Base-by-base conservation (phyloP, 1,284 basidiomycete genomes). In the Salmacisia buchloeana region DNA sequence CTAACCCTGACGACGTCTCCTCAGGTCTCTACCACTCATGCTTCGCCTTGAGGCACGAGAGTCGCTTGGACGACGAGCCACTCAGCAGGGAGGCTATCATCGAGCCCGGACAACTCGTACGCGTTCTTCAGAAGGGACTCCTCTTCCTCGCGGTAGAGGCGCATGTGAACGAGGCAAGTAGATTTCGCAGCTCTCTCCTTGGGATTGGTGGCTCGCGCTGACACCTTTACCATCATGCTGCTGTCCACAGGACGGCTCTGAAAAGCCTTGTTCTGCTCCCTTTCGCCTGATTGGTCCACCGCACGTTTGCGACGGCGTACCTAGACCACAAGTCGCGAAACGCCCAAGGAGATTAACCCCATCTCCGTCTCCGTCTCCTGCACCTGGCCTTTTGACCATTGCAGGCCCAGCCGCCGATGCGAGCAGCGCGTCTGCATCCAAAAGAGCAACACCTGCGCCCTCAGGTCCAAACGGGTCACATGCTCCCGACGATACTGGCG, bases 131-230 rank as follows among this genome's bases (percentile, higher is more conserved):
- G 57, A 77, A 77, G 41, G 78, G 78, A 0, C 69, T 78, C 23
- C 64, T 79, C 43, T 79, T 78, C 59, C 64, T 69, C 7, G 71
- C 74, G 3, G 78, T 77, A 15, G 78, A 79, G 58, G 70, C 72
- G 15, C 74, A 77, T 54, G 62, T 69, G 21, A 61, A 62, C 33
- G 38, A 45, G 18, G 67, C 67, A 45, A 66, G 67, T 61, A 33
- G 62, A 21, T 12, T 46, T 7, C 29, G 9, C 56, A 18, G n/a
- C 5, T 59, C 15, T 41, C 27, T 15, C 6, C 36, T n/a, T 33
- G 21, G 25, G 27, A 12, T 25, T 27, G 23, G 7, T 7, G 21
- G 7, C 12, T 60, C 35, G 27, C 39, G 36, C 46, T 58, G 38
- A 59, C 38, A 18, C 9, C 45, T 7, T 46, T 9, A 10, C 18